Base-by-base conservation (phyloP, 805 yeast species). In the Candida sithepensis region DNA sequence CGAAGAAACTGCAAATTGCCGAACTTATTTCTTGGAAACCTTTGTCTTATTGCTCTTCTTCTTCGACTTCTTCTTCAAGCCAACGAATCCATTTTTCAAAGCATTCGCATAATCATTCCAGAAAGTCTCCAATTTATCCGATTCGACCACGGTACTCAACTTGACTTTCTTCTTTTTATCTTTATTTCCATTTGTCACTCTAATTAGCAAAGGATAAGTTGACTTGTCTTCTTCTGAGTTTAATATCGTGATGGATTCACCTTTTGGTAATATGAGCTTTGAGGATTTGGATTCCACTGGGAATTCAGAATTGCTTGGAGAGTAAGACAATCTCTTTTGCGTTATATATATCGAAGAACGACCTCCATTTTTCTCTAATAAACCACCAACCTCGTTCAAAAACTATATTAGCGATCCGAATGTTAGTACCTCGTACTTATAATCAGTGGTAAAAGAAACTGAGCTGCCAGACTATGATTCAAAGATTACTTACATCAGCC, bases 61-160 rank as follows among this genome's bases (percentile, higher is more conserved):
- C 68, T 82, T 82, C 73, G 88, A 88, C 50, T 86, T 88, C 71
- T 88, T 89, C 77, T 85, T 88, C 64, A 91, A 74, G 1, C 96
- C 96, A 3, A 70, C 70, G 65, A 87, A 80, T 4, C 94, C 91
- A 20, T 72, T 61, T 62, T 88, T 90, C 47, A 90, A 72, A 0
- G 78, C 78, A 39, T 79, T 81, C 1, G 88, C 68, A 66, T 90
- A 91, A 22, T 81, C 82, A 39, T 66, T 64, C 97, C 97, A 91
- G 64, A 91, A 91, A 49, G 70, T 64, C 52, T 83, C 88, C 54
- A 91, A 70, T 3, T 77, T 67, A 1, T 72, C 77, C 0, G 82
- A 70, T 23, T 77, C 77, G 6, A 91, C 90, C 12, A 84, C 78
- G 0, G 97, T 90, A 23, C 90, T 80, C 28, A 84, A 63, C 59